These are phyloP conservation scores for Hypsizygus ulmarius DNA, from an alignment of 1,284 basidiomycete genomes.

Conservation along the genomic window DNA sequence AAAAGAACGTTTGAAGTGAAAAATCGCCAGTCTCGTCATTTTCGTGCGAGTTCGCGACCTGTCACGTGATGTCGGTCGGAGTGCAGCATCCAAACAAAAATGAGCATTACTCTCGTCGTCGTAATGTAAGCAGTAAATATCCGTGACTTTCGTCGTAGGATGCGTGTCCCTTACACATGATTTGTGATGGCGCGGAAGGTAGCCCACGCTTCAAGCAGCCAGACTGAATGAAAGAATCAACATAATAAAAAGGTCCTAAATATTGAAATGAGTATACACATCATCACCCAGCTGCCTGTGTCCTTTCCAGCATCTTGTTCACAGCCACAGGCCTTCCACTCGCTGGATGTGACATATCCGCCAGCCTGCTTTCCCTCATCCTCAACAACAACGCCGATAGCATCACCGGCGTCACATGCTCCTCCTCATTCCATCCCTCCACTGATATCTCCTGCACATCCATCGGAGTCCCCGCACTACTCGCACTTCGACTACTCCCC, in stretches of 20 bases:
- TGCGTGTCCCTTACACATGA: no score
- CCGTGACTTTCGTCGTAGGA: no score
- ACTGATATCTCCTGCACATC: constrained; percentile 15
- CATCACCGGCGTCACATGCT: constrained; percentile 50
- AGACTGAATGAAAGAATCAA: no score
- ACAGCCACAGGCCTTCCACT: constrained; percentile 48
- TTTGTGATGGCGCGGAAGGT: no score
- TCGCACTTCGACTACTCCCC: constrained; percentile 17
- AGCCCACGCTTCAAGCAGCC: no score
- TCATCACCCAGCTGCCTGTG: constrained; percentile 57
- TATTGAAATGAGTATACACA: no score
- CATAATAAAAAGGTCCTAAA: no score
- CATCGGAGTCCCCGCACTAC: constrained; percentile 20
- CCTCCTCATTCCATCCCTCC: constrained; percentile 23
- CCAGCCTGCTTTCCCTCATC: constrained; percentile 69
- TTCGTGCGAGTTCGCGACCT: constrained; percentile 10
- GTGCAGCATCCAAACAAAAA: no score
- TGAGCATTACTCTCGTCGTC: no score
- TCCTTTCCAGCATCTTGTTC: constrained; percentile 68
- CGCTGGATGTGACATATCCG: constrained; percentile 56
- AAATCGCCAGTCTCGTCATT: constrained; percentile 7
- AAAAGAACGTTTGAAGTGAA: constrained; percentile 10
- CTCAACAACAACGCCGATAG: constrained; percentile 52
- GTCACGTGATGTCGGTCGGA: constrained; percentile 11
- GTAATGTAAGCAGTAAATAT: no score